A percentile compares a stretch with the other conserved stretches of the same genome.
phyloP scores from a whole-genome alignment of 441 rosid genomes.

The Metrosideros polymorpha region DNA sequence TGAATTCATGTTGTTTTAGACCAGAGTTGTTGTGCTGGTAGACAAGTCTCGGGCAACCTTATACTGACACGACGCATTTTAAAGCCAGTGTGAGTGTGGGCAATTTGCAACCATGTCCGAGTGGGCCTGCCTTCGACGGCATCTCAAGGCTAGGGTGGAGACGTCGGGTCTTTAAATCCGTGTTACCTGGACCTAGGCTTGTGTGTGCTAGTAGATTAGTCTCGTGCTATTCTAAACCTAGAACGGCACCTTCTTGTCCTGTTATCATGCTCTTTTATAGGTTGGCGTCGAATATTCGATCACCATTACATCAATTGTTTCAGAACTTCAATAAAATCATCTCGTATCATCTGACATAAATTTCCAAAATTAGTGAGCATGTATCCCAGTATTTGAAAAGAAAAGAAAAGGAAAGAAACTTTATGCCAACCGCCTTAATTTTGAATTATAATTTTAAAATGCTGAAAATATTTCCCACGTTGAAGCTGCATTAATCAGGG shows the following conservation, averaged over 20 bases:
- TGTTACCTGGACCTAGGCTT: neutral
- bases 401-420: too few relatives aligned
- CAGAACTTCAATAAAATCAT: neutral
- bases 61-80: rapidly evolving
- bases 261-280: neutral
- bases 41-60: neutral
- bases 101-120: rapidly evolving
- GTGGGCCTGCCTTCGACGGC: neutral
- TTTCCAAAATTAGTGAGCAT: too few relatives aligned
- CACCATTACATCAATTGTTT: neutral
- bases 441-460: too few relatives aligned
- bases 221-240: neutral
- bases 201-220: too few relatives aligned
- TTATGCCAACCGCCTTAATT: neutral
- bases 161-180: neutral
- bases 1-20: neutral
- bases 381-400: neutral
- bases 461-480: neutral
- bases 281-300: neutral
- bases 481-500: neutral
- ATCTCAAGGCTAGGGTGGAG: neutral
- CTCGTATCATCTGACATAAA: too few relatives aligned
- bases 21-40: rapidly evolving
- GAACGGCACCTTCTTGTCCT: neutral
- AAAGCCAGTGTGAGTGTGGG: rapidly evolving